phyloP scores from a whole-genome alignment of 2,329 filamentous ascomycete genomes.

The Ilyonectria sp. region DNA sequence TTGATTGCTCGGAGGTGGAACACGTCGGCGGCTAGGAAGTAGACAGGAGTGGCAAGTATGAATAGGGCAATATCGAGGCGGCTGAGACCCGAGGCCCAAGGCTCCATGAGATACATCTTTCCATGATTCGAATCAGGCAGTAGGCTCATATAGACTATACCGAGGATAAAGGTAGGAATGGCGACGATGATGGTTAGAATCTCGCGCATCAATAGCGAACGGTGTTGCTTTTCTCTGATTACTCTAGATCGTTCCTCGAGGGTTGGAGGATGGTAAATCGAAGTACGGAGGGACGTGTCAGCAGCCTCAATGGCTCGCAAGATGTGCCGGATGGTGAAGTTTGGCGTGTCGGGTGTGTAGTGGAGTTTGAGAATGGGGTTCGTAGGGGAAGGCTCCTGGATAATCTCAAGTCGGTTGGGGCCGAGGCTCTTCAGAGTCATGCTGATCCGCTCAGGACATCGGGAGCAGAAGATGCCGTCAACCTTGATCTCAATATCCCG shows the following conservation, averaged over 20 bases:
- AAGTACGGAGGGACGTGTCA: constrained; percentile 76
- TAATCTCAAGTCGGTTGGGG: constrained; percentile 64
- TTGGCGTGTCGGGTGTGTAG: constrained; percentile 78
- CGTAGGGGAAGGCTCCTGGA: constrained; percentile 69
- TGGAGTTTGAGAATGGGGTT: constrained; percentile 78
- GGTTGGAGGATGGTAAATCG: constrained; percentile 84
- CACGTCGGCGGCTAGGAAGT: constrained; percentile 87
- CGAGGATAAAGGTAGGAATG: constrained; percentile 88
- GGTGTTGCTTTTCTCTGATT: constrained; percentile 80
- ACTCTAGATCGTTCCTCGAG: constrained; percentile 85
- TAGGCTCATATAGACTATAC: constrained; percentile 92
- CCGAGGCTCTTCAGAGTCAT: constrained; percentile 69
- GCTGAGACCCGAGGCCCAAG: constrained; percentile 80
- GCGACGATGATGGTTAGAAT: constrained; percentile 78
- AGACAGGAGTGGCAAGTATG: constrained; percentile 86
- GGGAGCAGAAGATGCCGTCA: constrained; percentile 81
- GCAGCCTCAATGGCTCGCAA: constrained; percentile 76
- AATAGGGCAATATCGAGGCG: constrained; percentile 86
- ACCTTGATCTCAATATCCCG: constrained; percentile 77
- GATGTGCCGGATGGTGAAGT: constrained; percentile 83
- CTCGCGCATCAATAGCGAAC: constrained; percentile 78
- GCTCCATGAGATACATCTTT: constrained; percentile 78
- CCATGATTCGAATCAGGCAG: constrained; percentile 71
- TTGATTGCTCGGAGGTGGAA: constrained; percentile 87
- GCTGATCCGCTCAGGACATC: constrained; percentile 75